Base-by-base conservation (phyloP, 2,329 filamentous ascomycete species). In the Fusarium acutatum region DNA sequence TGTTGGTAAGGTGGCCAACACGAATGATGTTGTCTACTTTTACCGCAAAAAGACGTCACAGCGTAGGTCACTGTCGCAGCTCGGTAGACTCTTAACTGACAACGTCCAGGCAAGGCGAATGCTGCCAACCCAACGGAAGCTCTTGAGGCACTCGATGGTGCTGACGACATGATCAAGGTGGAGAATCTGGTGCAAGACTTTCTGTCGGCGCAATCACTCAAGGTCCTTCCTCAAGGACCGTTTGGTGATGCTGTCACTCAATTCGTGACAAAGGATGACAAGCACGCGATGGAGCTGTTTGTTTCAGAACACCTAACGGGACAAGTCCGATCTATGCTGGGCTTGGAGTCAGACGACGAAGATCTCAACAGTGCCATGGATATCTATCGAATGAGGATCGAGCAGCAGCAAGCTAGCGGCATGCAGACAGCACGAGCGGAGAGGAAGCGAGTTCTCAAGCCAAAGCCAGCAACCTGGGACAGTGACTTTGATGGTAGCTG, bases 241-340 rank as follows among this genome's bases (percentile, higher is more conserved):
- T 98, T 99, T 78, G 93, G 95, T 22, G 95, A 98, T 78, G 96
- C 96, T 0, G 94, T 99, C 10, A 92, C 91, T 52, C 93, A 97
- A 69, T 99, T 96, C 77, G 94, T 99, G 32, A 92, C 95, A 80
- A 98, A 98, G 75, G 94, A 97, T 74, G 96, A 99, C 84, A 97
- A 95, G 79, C 92, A 96, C 77, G 94, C 94, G 6, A 94, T 98
- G 91, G 91, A 95, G 78, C 85, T 91, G 47, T 96, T 96, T 76
- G 91, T 96, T 15, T 89, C 88, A 28, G 91, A 94, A 37, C 92
- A 92, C 20, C 84, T 96, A 6, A 87, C 89, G 6, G 90, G 88
- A 28, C 93, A 95, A 78, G 88, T 95, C 24, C 90, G 91, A 74
- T 88, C 93, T 70, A 86, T 96, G 77, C 85, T 95, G 38, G 85